A percentile compares a stretch with the other conserved stretches of the same genome.
Evolutionary conservation across 2,329 filamentous ascomycete genomes (phyloP).

Genomic region (Aurifilum marmelostoma): DNA sequence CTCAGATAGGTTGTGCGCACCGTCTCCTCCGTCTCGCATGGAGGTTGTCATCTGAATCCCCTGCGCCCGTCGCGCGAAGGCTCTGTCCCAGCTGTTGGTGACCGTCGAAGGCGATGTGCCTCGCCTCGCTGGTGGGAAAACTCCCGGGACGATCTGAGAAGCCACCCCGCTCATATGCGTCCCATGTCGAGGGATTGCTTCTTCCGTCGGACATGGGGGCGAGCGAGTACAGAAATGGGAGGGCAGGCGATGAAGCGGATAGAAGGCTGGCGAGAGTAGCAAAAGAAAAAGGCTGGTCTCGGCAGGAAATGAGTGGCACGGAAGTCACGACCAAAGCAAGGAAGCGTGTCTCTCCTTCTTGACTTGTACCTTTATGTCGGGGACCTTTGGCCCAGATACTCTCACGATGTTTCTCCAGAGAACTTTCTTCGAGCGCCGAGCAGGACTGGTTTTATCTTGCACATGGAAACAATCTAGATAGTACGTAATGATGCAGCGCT

Average conservation of each 20-base stretch:
- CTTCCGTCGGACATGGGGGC: constrained; percentile 24
- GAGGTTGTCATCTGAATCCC: constrained; percentile 35
- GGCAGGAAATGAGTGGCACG: background rate
- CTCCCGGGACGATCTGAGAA: constrained; percentile 47
- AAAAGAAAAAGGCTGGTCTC: background rate
- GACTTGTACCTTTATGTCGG: constrained; percentile 2
- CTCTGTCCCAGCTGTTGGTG: constrained; percentile 48
- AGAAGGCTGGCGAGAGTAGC: background rate
- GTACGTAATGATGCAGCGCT: constrained; percentile 24
- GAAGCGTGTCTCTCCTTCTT: constrained; percentile 1
- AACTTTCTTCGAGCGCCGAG: constrained; percentile 13
- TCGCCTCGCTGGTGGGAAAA: constrained; percentile 44
- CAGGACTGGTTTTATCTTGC: constrained; percentile 13
- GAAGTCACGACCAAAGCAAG: background rate
- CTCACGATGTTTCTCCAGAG: constrained; percentile 7
- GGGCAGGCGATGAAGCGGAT: background rate
- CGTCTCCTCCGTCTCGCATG: constrained; percentile 44
- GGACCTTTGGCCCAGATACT: background rate
- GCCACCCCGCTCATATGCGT: constrained; percentile 49
- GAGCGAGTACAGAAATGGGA: too few species aligned
- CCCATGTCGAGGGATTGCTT: constrained; percentile 48
- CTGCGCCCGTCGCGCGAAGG: constrained; percentile 40
- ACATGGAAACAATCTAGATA: constrained; percentile 9
- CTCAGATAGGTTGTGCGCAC: constrained; percentile 37
- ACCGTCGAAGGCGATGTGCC: constrained; percentile 48